phyloP scores from a whole-genome alignment of 768 basidiomycete genomes.

The Trametes cingulata region DNA sequence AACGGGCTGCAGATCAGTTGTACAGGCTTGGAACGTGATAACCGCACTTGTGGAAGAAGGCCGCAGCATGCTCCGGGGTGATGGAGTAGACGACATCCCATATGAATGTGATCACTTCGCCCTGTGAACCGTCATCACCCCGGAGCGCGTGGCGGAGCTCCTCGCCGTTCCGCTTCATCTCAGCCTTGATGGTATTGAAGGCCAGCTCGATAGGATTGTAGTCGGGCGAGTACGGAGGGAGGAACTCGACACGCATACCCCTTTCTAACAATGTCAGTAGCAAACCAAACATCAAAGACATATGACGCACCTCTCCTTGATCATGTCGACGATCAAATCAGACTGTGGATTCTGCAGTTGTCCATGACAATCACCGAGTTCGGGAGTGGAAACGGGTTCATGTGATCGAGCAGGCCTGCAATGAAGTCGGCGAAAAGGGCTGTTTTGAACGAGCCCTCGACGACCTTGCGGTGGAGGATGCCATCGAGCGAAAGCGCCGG shows the following conservation, averaged over 20 bases:
- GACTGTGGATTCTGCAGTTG: slow-evolving; percentile 25
- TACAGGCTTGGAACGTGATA: background rate
- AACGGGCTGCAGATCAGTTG: too few relatives aligned
- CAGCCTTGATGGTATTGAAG: slow-evolving; percentile 20
- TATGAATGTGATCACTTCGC: background rate
- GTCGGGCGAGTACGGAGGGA: slow-evolving; percentile 29
- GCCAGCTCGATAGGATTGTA: slow-evolving; percentile 27
- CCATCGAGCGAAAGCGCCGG: slow-evolving; percentile 31
- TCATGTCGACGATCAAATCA: background rate
- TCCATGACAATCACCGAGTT: slow-evolving; percentile 32
- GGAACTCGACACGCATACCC: slow-evolving; percentile 13
- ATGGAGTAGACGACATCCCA: background rate
- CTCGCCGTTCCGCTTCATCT: background rate
- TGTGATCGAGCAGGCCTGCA: slow-evolving; percentile 16
- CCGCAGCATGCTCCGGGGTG: background rate
- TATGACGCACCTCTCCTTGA: background rate
- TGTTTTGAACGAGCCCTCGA: slow-evolving; percentile 25
- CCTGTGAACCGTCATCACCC: too few relatives aligned
- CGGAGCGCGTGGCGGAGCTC: background rate
- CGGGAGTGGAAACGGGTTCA: slow-evolving; percentile 25
- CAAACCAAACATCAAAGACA: background rate
- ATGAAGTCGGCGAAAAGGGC: slow-evolving; percentile 25
- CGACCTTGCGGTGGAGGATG: slow-evolving; percentile 22
- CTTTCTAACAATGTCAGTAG: background rate
- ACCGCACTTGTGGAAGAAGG: background rate